A percentile compares a stretch with the other conserved stretches of the same genome.
These are phyloP conservation scores for Candida mesenterica DNA, from an alignment of 1,139 yeast species.

Conservation along the genomic window DNA sequence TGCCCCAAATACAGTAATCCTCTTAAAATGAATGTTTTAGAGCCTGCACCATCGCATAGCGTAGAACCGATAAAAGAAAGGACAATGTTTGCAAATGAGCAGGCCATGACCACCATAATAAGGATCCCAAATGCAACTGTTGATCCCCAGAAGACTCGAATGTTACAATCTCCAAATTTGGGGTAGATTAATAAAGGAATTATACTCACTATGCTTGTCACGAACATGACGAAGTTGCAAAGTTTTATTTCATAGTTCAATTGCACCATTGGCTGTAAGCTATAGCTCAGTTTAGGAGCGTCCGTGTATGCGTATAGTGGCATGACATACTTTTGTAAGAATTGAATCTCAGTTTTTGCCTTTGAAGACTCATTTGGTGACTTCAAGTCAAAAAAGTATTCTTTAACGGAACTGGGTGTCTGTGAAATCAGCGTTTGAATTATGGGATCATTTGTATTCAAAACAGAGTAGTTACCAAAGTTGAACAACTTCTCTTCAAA, in stretches of 20 bases:
- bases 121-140: background rate
- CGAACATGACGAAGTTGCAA: constrained; percentile 3
- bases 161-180: background rate
- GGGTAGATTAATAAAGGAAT: background rate
- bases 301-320: constrained; percentile 1
- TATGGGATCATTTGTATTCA: background rate
- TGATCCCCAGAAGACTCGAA: background rate
- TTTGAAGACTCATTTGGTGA: too few species aligned
- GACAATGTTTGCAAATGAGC: too few species aligned
- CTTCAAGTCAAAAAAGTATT: background rate
- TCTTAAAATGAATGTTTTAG: too few species aligned
- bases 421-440: background rate
- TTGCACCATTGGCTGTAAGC: constrained; percentile 3
- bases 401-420: background rate
- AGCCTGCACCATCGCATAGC: too few species aligned
- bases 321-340: background rate
- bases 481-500: constrained; percentile 20
- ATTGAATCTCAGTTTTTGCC: too few species aligned
- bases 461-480: constrained; percentile 4
- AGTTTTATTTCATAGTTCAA: constrained; percentile 3
- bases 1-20: too few species aligned
- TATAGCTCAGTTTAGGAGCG: constrained; percentile 1
- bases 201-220: background rate
- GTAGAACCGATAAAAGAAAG: too few species aligned
- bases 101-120: too few species aligned